These are phyloP conservation scores for Podospora pseudocomata DNA, from an alignment of 495 filamentous ascomycete species.

Conservation along the genomic window DNA sequence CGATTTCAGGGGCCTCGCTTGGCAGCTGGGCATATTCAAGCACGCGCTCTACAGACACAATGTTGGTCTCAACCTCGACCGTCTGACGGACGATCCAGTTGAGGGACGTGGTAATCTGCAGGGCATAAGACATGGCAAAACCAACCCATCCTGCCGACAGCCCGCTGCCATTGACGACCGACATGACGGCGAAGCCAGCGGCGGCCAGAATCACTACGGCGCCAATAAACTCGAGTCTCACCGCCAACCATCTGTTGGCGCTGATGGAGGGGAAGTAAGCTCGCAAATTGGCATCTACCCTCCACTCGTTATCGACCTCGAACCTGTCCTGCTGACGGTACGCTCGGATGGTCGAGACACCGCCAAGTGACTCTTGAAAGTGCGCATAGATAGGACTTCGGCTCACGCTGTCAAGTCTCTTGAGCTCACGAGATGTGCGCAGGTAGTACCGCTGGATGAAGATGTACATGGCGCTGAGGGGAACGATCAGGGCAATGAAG, in stretches of 20 bases:
- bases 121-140: conserved; percentile 91
- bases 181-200: conserved; percentile 76
- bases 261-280: conserved; percentile 97
- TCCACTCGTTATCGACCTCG: conserved; percentile 92
- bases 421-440: conserved; percentile 90
- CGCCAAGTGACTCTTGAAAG: conserved; percentile 95
- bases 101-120: conserved; percentile 95
- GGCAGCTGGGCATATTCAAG: conserved; percentile 93
- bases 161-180: conserved; percentile 65
- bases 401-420: conserved; percentile 91
- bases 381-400: conserved; percentile 96
- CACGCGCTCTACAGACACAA: conserved; percentile 96
- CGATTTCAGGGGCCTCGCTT: conserved; percentile 92
- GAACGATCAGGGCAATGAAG: conserved; percentile 77
- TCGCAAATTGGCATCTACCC: conserved; percentile 90
- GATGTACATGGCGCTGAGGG: conserved; percentile 76
- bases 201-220: conserved; percentile 88
- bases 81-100: conserved; percentile 99
- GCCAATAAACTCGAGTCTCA: conserved; percentile 93
- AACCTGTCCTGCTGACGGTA: conserved; percentile 88
- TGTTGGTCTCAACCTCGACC: conserved; percentile 98
- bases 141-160: conserved; percentile 80
- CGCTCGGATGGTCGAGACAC: conserved; percentile 94
- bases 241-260: conserved; percentile 93
- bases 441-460: conserved; percentile 98